phyloP scores from a whole-genome alignment of 305 asterid genomes.

The Withania somnifera region DNA sequence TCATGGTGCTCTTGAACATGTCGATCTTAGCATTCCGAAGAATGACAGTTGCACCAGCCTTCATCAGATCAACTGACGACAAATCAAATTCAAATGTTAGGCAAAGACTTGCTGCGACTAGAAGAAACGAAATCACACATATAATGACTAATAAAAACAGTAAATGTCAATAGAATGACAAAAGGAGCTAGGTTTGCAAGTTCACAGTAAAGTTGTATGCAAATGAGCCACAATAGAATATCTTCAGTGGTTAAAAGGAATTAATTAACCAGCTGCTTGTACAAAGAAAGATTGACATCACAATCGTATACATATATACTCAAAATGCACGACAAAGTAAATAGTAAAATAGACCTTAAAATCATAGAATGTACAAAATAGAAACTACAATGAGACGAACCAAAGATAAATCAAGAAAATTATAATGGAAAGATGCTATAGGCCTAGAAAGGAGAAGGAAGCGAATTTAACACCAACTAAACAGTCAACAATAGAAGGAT shows the following conservation, averaged over 20 bases:
- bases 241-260: background rate
- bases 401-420: background rate
- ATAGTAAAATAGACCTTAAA: background rate
- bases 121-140: background rate
- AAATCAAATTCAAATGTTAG: background rate
- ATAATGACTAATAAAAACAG: background rate
- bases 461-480: background rate
- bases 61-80: constrained; percentile 43
- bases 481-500: background rate
- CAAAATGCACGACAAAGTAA: background rate
- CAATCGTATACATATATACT: background rate
- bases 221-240: background rate
- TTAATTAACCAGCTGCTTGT: background rate
- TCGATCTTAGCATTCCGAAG: constrained; percentile 59
- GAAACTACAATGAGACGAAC: background rate
- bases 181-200: background rate
- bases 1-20: constrained; percentile 58
- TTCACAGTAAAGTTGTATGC: background rate
- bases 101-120: background rate
- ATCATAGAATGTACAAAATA: background rate
- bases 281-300: background rate
- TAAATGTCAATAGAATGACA: background rate
- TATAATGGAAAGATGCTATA: background rate
- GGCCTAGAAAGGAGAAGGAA: background rate
- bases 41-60: constrained; percentile 32